Evolutionary conservation across 176 grass and related monocot species (phyloP), one percentile per base, ranked within the genome.

Genomic region (Oryza nivara): DNA sequence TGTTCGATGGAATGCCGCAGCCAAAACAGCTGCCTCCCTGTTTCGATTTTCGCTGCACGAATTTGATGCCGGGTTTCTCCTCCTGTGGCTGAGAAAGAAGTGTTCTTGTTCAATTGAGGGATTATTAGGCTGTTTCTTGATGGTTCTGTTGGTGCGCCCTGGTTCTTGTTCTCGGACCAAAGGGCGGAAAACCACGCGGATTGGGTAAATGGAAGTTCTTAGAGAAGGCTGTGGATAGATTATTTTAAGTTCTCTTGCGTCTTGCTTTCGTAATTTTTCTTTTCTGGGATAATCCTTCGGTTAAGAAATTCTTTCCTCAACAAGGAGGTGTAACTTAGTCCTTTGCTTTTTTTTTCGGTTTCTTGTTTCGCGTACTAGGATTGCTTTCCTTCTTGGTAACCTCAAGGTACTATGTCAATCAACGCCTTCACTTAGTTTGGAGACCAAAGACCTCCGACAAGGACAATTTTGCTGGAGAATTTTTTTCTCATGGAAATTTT

Each of bases 1-100:
- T 65, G 84, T 71, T 90, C 80, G 75, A 14, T 7, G 84, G 5
- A 80, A 83, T 48, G 84, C n/a, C 69, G 60, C 83, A 25, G 22
- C 60, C 74, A 11, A 56, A 32, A 3, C 30, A 28, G 28, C 47
- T 2, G 65, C 34, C 20, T 12, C 26, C 52, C 9, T 78, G 68
- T 73, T 17, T 65, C 4, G 14, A 2, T 47, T 5, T 3, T 6
- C 13, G 17, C 34, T 28, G 23, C 19, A 9, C 0, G 69, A 6
- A 16, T 49, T 19, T 8, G 46, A 9, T 30, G 23, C 68, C 3
- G 38, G 56, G 48, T 26, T 75, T 36, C 74, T 73, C 20, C 6
- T 58, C 73, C 36, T 3, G 22, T 34, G 35, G 6, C 44, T 13
- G 19, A 47, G 51, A 12, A 45, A 35, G 10, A 9, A 36, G 16